These are phyloP conservation scores for Aphanomyces invadans DNA, from an alignment of 352 stramenopile genomes.

Conservation along the genomic window DNA sequence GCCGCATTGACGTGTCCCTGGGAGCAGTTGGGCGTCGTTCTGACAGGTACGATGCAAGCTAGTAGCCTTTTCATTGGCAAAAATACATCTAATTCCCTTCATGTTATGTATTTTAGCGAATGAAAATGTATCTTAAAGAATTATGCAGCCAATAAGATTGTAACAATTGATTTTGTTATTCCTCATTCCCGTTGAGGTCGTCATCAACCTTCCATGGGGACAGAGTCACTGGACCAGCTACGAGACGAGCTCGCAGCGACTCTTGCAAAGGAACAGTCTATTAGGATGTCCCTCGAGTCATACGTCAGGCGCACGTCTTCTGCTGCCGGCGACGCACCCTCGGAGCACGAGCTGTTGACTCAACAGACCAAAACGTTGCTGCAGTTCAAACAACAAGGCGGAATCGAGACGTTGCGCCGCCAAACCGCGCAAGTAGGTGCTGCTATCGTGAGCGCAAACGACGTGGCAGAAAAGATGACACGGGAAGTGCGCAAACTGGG, in stretches of 20 bases:
- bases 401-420: conserved; percentile 42
- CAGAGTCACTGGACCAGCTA: not conserved
- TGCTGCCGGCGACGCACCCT: not conserved
- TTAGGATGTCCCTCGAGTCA: not conserved
- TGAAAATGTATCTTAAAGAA: not conserved
- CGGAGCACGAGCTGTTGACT: conserved; percentile 1
- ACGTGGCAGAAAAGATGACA: conserved; percentile 86
- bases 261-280: not conserved
- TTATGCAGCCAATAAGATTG: not conserved
- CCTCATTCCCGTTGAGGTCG: not conserved
- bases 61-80: conserved; percentile 12
- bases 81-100: not conserved
- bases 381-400: conserved; percentile 6
- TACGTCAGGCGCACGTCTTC: conserved; percentile 1
- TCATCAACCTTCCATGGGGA: not conserved
- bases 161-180: not conserved
- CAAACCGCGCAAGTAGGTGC: conserved; percentile 77
- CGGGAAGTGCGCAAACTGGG: conserved; percentile 72
- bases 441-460: conserved; percentile 77
- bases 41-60: no score
- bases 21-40: no score
- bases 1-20: not conserved
- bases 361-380: conserved; percentile 1
- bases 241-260: conserved; percentile 12
- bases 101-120: not conserved